Evolutionary conservation across 1,139 yeast genomes (phyloP).

Genomic region (Diutina pseudorugosa): DNA sequence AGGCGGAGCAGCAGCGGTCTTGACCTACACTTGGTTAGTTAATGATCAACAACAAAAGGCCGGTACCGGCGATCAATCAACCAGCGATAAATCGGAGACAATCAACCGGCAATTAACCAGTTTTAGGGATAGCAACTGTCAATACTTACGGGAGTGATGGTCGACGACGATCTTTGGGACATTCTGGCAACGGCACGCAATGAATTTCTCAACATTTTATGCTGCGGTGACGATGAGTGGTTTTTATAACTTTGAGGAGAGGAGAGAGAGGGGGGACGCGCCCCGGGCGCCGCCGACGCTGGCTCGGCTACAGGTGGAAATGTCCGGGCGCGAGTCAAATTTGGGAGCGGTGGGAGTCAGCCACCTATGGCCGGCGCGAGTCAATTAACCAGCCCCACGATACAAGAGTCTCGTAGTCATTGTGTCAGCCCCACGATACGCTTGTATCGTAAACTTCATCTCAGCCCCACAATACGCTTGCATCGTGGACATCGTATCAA

Average conservation of each 20-base stretch:
- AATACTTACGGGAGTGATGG: slow-evolving; percentile 1
- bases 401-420: no score
- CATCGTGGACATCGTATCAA: no score
- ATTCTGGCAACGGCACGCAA: neutral
- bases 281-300: neutral
- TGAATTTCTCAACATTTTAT: slow-evolving; percentile 1
- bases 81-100: neutral
- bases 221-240: neutral
- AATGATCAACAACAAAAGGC: neutral
- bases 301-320: neutral
- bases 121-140: no score
- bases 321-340: neutral
- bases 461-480: no score
- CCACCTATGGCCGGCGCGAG: neutral
- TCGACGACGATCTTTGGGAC: slow-evolving; percentile 1
- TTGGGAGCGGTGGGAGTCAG: neutral
- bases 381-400: neutral
- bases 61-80: neutral
- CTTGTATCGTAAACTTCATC: no score
- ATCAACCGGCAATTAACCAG: no score
- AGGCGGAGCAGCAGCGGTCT: slow-evolving; percentile 64
- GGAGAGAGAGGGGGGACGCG: neutral
- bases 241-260: neutral
- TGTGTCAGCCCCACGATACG: no score
- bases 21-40: neutral